Conservation (phyloP, 202 grass and related monocot genomes). For the Setaria italica region DNA sequence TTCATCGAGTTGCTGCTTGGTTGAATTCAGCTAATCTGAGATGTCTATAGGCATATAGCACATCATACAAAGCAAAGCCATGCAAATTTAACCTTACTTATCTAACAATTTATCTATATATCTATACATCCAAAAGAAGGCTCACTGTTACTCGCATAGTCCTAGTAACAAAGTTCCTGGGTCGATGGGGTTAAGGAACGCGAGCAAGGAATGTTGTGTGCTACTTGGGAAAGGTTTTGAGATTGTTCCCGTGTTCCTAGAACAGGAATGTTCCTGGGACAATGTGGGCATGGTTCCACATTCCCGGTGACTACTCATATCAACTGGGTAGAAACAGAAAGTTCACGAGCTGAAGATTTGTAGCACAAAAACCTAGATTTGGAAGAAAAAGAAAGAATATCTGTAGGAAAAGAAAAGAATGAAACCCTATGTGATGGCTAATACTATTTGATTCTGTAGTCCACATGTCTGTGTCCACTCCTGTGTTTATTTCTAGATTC, state of each 20-base stretch:
- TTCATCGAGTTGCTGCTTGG: neutral
- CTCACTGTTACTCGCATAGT: neutral
- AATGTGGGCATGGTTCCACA: neutral
- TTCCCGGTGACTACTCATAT: neutral
- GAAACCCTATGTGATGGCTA: neutral
- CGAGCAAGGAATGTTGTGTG: neutral
- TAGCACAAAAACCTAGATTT: neutral
- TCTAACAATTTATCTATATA: neutral
- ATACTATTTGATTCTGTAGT: conserved; percentile 6
- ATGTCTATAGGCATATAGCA: neutral
- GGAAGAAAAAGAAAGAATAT: conserved; percentile 7
- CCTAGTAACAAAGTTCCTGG: neutral
- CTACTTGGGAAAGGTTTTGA: neutral
- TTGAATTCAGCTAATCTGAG: neutral
- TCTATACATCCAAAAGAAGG: conserved; percentile 12
- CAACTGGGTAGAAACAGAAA: conserved; percentile 1
- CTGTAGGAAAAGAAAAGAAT: conserved; percentile 19
- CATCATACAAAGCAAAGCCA: neutral
- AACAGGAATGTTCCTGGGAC: neutral
- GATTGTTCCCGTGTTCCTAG: neutral
- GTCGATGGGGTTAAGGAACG: neutral
- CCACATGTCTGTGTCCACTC: neutral
- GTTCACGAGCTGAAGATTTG: neutral
- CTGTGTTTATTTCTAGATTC: conserved; percentile 39
- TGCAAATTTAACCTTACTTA: neutral